A percentile compares a stretch with the other conserved stretches of the same genome.
phyloP scores from a whole-genome alignment of 441 rosid genomes.

The Arabidopsis hybrid region DNA sequence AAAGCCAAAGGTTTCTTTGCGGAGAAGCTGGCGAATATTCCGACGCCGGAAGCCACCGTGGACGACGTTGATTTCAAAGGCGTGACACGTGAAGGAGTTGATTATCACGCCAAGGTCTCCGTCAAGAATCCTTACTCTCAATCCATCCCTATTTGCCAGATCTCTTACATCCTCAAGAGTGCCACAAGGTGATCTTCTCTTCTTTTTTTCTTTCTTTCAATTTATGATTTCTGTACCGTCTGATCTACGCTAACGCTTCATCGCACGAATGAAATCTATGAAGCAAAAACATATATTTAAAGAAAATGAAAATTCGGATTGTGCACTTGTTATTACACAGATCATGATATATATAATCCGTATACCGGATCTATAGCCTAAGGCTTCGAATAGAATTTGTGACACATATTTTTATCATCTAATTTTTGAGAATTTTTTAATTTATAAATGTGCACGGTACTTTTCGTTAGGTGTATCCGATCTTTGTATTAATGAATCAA shows the following conservation, averaged over 20 bases:
- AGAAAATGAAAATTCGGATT: neutral
- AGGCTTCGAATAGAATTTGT: neutral
- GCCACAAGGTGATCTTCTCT: slow-evolving; percentile 57
- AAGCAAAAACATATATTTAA: neutral
- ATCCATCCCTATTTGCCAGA: slow-evolving; percentile 81
- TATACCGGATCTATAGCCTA: slow-evolving; percentile 14
- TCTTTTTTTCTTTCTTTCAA: neutral
- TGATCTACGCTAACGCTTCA: slow-evolving; percentile 9
- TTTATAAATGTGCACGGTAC: neutral
- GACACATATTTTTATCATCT: neutral
- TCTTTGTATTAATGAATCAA: neutral
- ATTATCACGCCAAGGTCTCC: slow-evolving; percentile 68
- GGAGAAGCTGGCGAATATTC: slow-evolving; percentile 63
- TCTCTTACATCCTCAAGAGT: slow-evolving; percentile 79
- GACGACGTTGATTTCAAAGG: slow-evolving; percentile 61
- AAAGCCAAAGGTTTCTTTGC: slow-evolving; percentile 75
- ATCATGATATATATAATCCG: slow-evolving; percentile 1
- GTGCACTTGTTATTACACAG: neutral
- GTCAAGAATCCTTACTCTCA: slow-evolving; percentile 73
- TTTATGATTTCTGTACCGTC: neutral
- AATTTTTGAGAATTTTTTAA: neutral
- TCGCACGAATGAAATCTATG: neutral
- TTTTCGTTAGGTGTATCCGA: neutral
- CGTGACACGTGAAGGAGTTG: slow-evolving; percentile 63
- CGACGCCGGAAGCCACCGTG: slow-evolving; percentile 78